Base-by-base conservation (phyloP, 805 yeast species). In the Metschnikowia sp. region DNA sequence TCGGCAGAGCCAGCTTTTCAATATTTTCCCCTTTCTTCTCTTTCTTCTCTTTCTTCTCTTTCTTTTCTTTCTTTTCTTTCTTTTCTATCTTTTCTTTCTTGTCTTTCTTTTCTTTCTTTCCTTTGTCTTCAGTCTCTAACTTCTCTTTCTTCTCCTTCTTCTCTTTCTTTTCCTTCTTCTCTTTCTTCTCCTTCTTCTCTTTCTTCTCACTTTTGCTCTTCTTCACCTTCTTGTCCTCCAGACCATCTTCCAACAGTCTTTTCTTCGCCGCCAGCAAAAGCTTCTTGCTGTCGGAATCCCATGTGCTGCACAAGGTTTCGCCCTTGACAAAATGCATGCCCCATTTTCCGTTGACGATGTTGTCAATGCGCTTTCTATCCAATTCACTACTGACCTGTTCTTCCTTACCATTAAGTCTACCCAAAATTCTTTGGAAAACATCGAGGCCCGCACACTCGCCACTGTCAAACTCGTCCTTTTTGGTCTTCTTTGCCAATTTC, bases 381-480 rank as follows among this genome's bases (percentile, higher is more conserved):
- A 88, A 66, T 59, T 83, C 91, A 50, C 79, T 70, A 47, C 71
- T 70, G 26, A 86, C 78, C 47, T 75, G 78, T 32, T 81, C 86
- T 59, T 85, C 92, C 56, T 83, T 86, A 40, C 97, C 97, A 63
- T 92, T 92, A 52, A 92, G 75, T 62, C 90, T 79, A 10, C 97
- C 97, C 52, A 92, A 72, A 39, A 92, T 79, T 56, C 95, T 77
- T 70, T 92, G 99, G 63, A 94, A 92, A 3, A 86, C 96, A 64
- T 94, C 98, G 36, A 92, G 74, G 3, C 97, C 97, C 10, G 90
- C 86, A 55, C 92, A 83, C 54, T 88, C 96, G 48, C 88, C 96
- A 53, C 82, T 78, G 56, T 84, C 89, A 57, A 84, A 82, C 53
- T 81, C 88, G 55, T 84, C 94, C 38, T 72, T 77, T 55, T 79